These are phyloP conservation scores for Aspergillus cavernicola DNA, from an alignment of 495 filamentous ascomycete species.

Conservation along the genomic window DNA sequence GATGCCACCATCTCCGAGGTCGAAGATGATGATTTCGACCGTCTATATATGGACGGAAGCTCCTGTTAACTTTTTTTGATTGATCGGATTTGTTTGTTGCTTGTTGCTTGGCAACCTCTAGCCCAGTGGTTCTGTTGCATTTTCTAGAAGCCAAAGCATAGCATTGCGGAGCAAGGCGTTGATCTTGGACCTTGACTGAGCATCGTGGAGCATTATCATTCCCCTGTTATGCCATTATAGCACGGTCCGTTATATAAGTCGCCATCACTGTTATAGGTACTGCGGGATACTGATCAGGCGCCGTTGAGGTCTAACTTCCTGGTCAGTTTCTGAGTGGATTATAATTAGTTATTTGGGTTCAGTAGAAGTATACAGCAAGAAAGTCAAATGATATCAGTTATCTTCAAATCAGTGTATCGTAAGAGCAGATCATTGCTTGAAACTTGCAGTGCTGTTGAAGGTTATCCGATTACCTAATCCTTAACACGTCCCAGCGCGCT, in stretches of 20 bases:
- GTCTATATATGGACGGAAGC: conserved; percentile 31
- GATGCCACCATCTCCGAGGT: conserved; percentile 74
- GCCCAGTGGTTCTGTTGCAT: not conserved
- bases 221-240: not conserved
- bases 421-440: no score
- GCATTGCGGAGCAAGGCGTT: not conserved
- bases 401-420: not conserved
- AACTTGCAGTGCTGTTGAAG: not conserved
- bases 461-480: conserved; percentile 24
- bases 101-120: not conserved
- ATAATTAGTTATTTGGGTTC: conserved; percentile 1
- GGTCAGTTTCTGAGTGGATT: not conserved
- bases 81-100: not conserved
- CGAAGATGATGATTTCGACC: conserved; percentile 46
- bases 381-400: not conserved
- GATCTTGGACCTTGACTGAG: conserved; percentile 1
- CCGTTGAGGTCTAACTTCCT: not conserved
- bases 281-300: not conserved
- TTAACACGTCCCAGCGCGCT: conserved; percentile 13
- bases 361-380: not conserved
- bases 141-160: not conserved
- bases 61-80: conserved; percentile 16
- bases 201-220: not conserved
- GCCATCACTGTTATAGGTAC: conserved; percentile 7
- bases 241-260: conserved; percentile 8